phyloP scores from a whole-genome alignment of 345 rosid species.

The Euphorbia peplus region DNA sequence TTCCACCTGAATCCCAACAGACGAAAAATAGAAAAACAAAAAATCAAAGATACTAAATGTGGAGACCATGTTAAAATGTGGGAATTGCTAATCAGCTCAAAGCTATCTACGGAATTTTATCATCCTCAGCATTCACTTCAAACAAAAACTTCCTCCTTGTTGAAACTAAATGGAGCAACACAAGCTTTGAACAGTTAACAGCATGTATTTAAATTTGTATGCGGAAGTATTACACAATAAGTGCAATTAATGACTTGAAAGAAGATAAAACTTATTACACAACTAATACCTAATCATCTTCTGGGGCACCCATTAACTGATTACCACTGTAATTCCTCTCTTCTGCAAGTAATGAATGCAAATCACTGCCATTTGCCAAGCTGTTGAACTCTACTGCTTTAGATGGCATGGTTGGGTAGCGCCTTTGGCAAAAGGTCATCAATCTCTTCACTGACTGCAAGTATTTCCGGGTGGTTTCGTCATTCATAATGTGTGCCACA shows the following conservation, averaged over 20 bases:
- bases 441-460: slow-evolving; percentile 87
- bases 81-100: background rate
- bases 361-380: slow-evolving; percentile 90
- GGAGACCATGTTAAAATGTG: background rate
- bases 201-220: background rate
- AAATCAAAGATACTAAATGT: too few species aligned
- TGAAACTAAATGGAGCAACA: background rate
- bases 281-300: slow-evolving; percentile 39
- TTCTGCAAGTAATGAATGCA: slow-evolving; percentile 82
- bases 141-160: background rate
- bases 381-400: slow-evolving; percentile 98
- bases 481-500: slow-evolving; percentile 98
- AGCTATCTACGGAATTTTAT: background rate
- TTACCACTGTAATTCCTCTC: slow-evolving; percentile 47
- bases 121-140: background rate
- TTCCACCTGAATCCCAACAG: too few species aligned
- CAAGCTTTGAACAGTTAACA: background rate
- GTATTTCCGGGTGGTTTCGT: slow-evolving; percentile 95
- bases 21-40: too few species aligned
- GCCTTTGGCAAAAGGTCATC: slow-evolving; percentile 94
- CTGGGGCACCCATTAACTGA: slow-evolving; percentile 64
- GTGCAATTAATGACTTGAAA: background rate
- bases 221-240: background rate
- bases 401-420: slow-evolving; percentile 86
- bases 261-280: background rate